Base-by-base conservation (phyloP, 2,329 filamentous ascomycete species). In the Neonectria neomacrospora region DNA sequence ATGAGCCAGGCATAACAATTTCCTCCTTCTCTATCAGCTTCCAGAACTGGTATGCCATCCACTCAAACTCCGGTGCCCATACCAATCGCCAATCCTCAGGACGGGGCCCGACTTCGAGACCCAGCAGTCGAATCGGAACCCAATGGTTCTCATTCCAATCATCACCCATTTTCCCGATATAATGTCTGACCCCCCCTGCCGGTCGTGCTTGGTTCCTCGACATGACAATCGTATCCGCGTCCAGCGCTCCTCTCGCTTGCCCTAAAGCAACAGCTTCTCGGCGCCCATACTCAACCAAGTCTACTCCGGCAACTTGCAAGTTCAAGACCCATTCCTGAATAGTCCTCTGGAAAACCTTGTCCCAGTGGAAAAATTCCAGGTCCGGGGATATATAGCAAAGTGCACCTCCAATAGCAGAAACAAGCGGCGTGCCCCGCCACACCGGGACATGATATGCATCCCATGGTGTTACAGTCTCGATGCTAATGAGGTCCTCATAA, bases 41-140 rank as follows among this genome's bases (percentile, higher is more conserved):
- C 75, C 75, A 76, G 9, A 76, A 76, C 14, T 76, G 48, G 2
- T 22, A 45, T 0, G 74, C 74, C 66, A 73, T 69, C 14, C 44
- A 67, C 22, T 76, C 74, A 50, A 68, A 74, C 45, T 76, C 74
- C 0, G 66, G 62, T 0, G 23, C 70, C 74, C 74, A 76, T 26
- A 41, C 2, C 0, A 76, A n/a, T 2, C 42, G 11, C 74, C 75
- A 76, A 32, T 76, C 71, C 0, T 1, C 1, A 0, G 54, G 53
- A 0, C 20, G 5, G 0, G 61, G 39, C 0, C 75, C 74, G 39
- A 66, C 51, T 9, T 66, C 4, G 0, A 76, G 32, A 1, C 66
- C 59, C 0, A 73, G 14, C 0, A 75, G 48, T 2, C 74, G 69
- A 22, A 76, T 55, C 0, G 74, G 74, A 0, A 70, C 18, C 70